phyloP scores from a whole-genome alignment of 2,329 filamentous ascomycete species.

The Penicillium crustosum region DNA sequence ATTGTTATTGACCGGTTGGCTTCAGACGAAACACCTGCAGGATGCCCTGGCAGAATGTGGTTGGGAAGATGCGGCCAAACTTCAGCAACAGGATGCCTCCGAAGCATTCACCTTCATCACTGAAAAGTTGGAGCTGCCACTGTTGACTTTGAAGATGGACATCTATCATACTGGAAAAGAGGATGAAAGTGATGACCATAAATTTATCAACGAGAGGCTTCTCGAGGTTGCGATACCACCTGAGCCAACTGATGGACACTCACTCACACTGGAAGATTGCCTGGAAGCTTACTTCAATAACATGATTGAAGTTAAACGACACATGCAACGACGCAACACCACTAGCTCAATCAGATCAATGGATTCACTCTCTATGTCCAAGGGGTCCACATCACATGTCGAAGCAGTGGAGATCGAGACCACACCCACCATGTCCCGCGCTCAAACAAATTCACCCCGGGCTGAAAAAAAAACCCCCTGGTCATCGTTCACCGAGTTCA shows the following conservation, averaged over 20 bases:
- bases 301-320: constrained; percentile 80
- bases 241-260: constrained; percentile 63
- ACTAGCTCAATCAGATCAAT: constrained; percentile 46
- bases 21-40: constrained; percentile 76
- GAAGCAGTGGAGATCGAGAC: constrained; percentile 46
- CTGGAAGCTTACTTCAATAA: constrained; percentile 95
- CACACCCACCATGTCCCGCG: constrained; percentile 38
- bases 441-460: constrained; percentile 24
- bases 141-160: constrained; percentile 89
- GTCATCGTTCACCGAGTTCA: constrained; percentile 29
- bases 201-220: constrained; percentile 86
- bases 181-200: constrained; percentile 82
- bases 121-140: constrained; percentile 79
- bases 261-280: constrained; percentile 83
- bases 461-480: constrained; percentile 26
- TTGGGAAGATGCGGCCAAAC: constrained; percentile 74
- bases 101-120: constrained; percentile 96
- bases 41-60: constrained; percentile 80
- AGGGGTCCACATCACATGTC: constrained; percentile 41
- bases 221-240: constrained; percentile 88
- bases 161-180: constrained; percentile 89
- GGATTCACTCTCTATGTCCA: constrained; percentile 36
- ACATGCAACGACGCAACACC: constrained; percentile 64
- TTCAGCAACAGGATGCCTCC: constrained; percentile 91
- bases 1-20: constrained; percentile 13